Evolutionary conservation across 2,329 filamentous ascomycete species (phyloP), one percentile per base, ranked within the genome.

Genomic region (Xylogone sp.): DNA sequence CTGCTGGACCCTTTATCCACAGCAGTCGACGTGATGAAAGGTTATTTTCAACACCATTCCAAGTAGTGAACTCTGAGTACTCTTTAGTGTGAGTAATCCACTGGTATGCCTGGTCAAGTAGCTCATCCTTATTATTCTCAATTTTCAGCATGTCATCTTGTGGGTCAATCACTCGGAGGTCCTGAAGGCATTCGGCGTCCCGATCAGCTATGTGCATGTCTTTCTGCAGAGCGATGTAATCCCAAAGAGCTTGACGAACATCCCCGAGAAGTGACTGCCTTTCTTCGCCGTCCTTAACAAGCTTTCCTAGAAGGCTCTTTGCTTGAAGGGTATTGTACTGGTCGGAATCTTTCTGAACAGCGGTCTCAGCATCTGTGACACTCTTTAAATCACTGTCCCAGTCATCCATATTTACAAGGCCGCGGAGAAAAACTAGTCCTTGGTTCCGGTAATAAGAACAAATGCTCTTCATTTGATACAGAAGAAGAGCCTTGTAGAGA

Each of bases 401-500:
- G 51, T 70, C 63, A 53, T 74, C 64, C 3, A 66, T 49, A 21
- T 63, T 63, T 6, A 66, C 6, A 2, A 69, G 45, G 44, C 64
- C 62, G 21, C 65, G 55, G 16, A 68, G 45, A 39, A 71, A 62
- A 9, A 57, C 59, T 6, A 59, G 13, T 5, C 54, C 46, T 42
- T 56, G 62, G 22, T 67, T 61, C 10, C 62, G 61, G 53, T 69
- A 64, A 57, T 68, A 73, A 5, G 59, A 65, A 48, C 60, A 69
- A 43, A 71, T 58, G 50, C 69, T 74, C 57, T 69, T 71, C 50
- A 74, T 72, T 56, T 69, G 64, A 55, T 71, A 74, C 2, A 56
- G 31, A n/a, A 75, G 64, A 22, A 75, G 62, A 48, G 58, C 62
- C 50, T 67, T 59, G 54, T 74, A 75, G 21, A 75, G 66, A 22